Percentiles rank a stretch among this genome's conserved stretches.
These are phyloP conservation scores for Eucalyptus grandis DNA, from an alignment of 345 rosid genomes.

Conservation along the genomic window DNA sequence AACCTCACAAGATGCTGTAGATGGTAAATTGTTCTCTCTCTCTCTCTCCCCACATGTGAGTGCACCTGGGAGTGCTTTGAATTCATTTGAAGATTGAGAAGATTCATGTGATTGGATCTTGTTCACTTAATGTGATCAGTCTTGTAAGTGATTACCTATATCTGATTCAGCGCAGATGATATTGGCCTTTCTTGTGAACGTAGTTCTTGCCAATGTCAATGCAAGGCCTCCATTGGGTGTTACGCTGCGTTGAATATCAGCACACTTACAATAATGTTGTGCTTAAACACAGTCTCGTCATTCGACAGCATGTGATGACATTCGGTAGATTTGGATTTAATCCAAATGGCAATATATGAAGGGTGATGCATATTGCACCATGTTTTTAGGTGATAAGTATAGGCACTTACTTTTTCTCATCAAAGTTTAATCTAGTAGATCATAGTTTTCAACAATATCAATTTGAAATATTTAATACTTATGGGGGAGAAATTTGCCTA, in stretches of 20 bases:
- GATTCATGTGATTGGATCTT: not conserved
- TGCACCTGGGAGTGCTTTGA: not conserved
- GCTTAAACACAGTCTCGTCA: not conserved
- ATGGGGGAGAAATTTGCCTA: not conserved
- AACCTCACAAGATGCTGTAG: slow-evolving; percentile 37
- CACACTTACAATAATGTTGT: not conserved
- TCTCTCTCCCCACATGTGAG: not conserved
- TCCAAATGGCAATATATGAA: not conserved
- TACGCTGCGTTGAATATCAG: not conserved
- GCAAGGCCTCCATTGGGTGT: not conserved
- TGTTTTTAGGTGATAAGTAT: not conserved
- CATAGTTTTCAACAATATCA: not conserved
- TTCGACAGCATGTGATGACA: not conserved
- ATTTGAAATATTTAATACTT: not conserved
- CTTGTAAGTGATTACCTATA: not conserved
- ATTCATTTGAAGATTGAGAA: not conserved
- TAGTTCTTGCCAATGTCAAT: not conserved
- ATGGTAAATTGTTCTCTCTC: slow-evolving; percentile 12
- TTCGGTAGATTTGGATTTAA: not conserved
- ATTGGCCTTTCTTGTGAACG: not conserved
- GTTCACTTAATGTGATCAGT: not conserved
- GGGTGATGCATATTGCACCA: not conserved
- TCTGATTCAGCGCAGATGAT: not conserved
- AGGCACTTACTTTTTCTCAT: not conserved
- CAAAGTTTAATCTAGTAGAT: not conserved